These are phyloP conservation scores for Plasmodium adleri DNA, from an alignment of 169 alveolate genomes.

Conservation along the genomic window DNA sequence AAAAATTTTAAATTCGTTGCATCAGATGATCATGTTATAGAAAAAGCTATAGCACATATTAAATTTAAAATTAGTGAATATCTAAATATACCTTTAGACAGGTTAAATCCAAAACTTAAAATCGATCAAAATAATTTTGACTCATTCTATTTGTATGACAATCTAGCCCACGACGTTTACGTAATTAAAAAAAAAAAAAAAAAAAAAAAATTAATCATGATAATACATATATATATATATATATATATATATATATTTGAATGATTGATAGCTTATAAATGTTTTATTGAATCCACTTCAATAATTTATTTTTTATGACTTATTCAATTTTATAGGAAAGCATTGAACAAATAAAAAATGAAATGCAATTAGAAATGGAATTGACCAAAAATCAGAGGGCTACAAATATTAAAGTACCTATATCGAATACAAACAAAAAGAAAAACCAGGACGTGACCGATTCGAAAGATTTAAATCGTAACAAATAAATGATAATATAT, in stretches of 20 bases:
- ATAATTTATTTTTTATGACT: not conserved
- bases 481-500: not conserved
- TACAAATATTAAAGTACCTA: not conserved
- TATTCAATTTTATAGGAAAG: conserved; percentile 16
- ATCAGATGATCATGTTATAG: conserved; percentile 36
- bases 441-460: not conserved
- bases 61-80: conserved; percentile 33
- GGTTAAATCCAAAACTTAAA: conserved; percentile 19
- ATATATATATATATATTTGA: conserved; percentile 3
- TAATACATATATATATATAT: not conserved
- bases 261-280: not conserved
- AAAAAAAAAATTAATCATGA: not conserved
- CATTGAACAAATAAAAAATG: conserved; percentile 64
- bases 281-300: not conserved
- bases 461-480: conserved; percentile 21
- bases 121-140: conserved; percentile 25
- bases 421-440: not conserved
- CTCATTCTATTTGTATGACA: conserved; percentile 48
- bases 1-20: conserved; percentile 10
- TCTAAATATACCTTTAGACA: conserved; percentile 50
- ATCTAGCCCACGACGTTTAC: conserved; percentile 70
- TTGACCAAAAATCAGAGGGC: not conserved
- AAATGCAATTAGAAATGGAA: conserved; percentile 30
- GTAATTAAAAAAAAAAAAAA: conserved; percentile 2
- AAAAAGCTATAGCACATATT: conserved; percentile 54